Conservation (phyloP, 75 land plant species). For the Pinus albicaulis region DNA sequence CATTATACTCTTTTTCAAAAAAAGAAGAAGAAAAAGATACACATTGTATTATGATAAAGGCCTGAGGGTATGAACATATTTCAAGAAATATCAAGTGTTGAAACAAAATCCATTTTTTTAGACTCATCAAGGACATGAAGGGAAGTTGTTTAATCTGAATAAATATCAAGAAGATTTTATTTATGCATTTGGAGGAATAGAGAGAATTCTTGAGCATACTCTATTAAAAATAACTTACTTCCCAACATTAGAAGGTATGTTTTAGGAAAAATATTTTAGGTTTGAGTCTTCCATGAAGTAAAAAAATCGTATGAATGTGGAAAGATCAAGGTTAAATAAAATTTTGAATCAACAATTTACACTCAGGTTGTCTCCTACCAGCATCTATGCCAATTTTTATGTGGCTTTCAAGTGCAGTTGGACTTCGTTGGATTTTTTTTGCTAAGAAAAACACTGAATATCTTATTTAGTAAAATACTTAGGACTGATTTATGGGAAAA, state of each 20-base stretch:
- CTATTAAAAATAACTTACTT: slow-evolving; percentile 97
- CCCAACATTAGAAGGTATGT: slow-evolving; percentile 99
- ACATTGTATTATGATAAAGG: slow-evolving; percentile 12
- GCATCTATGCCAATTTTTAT: slow-evolving; percentile 95
- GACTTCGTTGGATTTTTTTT: slow-evolving; percentile 97
- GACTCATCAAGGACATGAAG: slow-evolving; percentile 99
- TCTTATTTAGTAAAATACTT: slow-evolving; percentile 95
- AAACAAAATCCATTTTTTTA: slow-evolving; percentile 82
- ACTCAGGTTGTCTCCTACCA: slow-evolving; percentile 99
- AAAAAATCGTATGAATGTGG: slow-evolving; percentile 95
- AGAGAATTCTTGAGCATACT: slow-evolving; percentile 98
- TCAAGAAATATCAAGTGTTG: too few species aligned
- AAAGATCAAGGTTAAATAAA: slow-evolving; percentile 94
- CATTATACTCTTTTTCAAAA: slow-evolving; percentile 91
- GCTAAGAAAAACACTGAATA: slow-evolving; percentile 93
- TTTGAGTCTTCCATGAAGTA: slow-evolving; percentile 99
- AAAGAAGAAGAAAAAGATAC: slow-evolving; percentile 42
- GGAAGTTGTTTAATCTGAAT: slow-evolving; percentile 96
- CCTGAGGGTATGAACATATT: too few species aligned
- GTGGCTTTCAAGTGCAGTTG: slow-evolving; percentile 98
- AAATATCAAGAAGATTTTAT: slow-evolving; percentile 98
- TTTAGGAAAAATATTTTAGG: slow-evolving; percentile 96
- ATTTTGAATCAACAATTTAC: slow-evolving; percentile 96
- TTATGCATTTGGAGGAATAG: slow-evolving; percentile 98
- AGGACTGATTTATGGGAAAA: slow-evolving; percentile 99